Conservation (phyloP, 768 basidiomycete genomes). For the Cystofilobasidium capitatum region DNA sequence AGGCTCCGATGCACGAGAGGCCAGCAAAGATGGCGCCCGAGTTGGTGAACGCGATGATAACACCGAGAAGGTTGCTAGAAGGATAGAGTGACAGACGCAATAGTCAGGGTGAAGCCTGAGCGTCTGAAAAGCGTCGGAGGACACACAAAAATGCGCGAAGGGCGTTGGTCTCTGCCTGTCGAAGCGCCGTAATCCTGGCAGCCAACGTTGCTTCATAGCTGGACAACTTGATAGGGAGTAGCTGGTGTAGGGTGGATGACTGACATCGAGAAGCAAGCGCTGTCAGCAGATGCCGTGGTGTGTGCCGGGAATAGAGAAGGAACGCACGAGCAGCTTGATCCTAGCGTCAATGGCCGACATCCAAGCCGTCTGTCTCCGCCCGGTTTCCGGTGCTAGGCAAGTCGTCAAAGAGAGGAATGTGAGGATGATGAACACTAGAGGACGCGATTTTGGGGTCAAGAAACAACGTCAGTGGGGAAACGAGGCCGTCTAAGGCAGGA, state of each 20-base stretch:
- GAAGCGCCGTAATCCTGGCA: not conserved
- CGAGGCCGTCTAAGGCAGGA: no score
- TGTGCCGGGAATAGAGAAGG: no score
- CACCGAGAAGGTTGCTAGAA: not conserved
- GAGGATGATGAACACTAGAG: constrained; percentile 9
- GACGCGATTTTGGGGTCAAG: no score
- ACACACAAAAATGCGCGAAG: constrained; percentile 9
- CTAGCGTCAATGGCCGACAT: constrained; percentile 9
- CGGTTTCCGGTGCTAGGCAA: not conserved
- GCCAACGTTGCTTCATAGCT: constrained; percentile 3
- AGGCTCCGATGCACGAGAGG: constrained; percentile 5
- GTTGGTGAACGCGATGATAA: not conserved
- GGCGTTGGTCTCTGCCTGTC: not conserved
- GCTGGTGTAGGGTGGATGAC: constrained; percentile 16
- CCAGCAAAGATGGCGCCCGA: constrained; percentile 2
- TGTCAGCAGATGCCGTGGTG: no score
- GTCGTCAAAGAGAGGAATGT: constrained; percentile 1
- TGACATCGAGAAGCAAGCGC: no score
- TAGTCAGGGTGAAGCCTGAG: no score
- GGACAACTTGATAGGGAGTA: constrained; percentile 16
- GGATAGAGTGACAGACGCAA: no score
- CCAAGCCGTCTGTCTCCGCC: constrained; percentile 12
- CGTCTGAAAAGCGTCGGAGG: not conserved
- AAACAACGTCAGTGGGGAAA: no score
- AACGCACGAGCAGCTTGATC: constrained; percentile 25